Evolutionary conservation across 108 stramenopile genomes (phyloP).

Genomic region (Nannochloropsis oceanica): DNA sequence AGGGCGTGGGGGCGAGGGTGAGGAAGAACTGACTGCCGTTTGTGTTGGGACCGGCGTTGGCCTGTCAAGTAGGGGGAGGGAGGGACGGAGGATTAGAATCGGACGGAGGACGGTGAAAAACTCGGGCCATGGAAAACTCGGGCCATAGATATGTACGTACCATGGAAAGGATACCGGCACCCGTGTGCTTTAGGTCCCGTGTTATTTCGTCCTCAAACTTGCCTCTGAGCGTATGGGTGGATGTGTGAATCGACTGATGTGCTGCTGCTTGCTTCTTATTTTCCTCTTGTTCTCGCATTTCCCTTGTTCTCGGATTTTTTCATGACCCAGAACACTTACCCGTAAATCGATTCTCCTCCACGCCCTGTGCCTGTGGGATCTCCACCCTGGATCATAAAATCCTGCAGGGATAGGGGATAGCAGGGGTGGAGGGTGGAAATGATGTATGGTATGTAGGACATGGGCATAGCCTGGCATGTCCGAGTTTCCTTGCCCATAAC

Average conservation of each 20-base stretch:
- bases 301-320: not conserved
- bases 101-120: not conserved
- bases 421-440: not conserved
- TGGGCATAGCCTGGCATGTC: not conserved
- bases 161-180: slow-evolving; percentile 1
- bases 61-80: not conserved
- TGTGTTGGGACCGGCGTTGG: slow-evolving; percentile 12
- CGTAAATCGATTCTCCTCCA: slow-evolving; percentile 28
- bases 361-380: slow-evolving; percentile 37
- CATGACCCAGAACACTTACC: not conserved
- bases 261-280: no score
- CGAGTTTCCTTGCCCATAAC: not conserved
- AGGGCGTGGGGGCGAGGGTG: slow-evolving; percentile 31
- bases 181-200: slow-evolving; percentile 26
- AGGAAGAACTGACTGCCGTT: slow-evolving; percentile 15
- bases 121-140: not conserved
- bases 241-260: no score
- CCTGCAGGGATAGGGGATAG: not conserved
- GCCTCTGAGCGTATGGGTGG: not conserved
- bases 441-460: not conserved
- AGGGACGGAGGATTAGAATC: not conserved
- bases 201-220: slow-evolving; percentile 38
- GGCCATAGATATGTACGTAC: not conserved
- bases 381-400: slow-evolving; percentile 43
- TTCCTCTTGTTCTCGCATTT: no score